phyloP scores from a whole-genome alignment of 2,329 filamentous ascomycete genomes.

The Cyphellophora europaea region DNA sequence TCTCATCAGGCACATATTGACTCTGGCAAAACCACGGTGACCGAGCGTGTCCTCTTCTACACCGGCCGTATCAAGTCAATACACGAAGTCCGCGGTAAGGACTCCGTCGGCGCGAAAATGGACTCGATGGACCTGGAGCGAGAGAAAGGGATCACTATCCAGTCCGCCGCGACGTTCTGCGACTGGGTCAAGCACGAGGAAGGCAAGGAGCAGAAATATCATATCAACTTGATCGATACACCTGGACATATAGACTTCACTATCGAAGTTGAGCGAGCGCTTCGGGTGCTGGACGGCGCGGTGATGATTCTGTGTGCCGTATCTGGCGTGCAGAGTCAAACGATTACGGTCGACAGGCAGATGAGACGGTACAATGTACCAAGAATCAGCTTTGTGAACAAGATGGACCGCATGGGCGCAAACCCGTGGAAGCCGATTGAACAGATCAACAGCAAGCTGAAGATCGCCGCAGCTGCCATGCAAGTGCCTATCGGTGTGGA shows the following conservation, averaged over 20 bases:
- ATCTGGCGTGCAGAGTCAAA: conserved; percentile 94
- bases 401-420: conserved; percentile 98
- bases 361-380: conserved; percentile 98
- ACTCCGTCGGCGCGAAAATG: conserved; percentile 97
- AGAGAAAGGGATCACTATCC: conserved; percentile 98
- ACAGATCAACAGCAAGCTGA: conserved; percentile 93
- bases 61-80: conserved; percentile 94
- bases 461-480: conserved; percentile 82
- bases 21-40: conserved; percentile 94
- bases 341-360: conserved; percentile 94
- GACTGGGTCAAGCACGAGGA: conserved; percentile 88
- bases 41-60: conserved; percentile 95
- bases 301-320: conserved; percentile 98
- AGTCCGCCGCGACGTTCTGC: conserved; percentile 94
- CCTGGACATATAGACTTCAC: conserved; percentile 99
- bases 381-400: conserved; percentile 93
- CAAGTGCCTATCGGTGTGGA: conserved; percentile 92
- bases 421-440: conserved; percentile 97
- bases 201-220: conserved; percentile 80
- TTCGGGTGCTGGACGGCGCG: conserved; percentile 89
- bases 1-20: conserved; percentile 75
- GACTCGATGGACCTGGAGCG: conserved; percentile 98
- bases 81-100: conserved; percentile 91
- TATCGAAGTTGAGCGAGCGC: conserved; percentile 91
- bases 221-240: conserved; percentile 97